Evolutionary conservation across 305 asterid species (phyloP), one percentile per base, ranked within the genome.

Genomic region (Euphrasia arctica): DNA sequence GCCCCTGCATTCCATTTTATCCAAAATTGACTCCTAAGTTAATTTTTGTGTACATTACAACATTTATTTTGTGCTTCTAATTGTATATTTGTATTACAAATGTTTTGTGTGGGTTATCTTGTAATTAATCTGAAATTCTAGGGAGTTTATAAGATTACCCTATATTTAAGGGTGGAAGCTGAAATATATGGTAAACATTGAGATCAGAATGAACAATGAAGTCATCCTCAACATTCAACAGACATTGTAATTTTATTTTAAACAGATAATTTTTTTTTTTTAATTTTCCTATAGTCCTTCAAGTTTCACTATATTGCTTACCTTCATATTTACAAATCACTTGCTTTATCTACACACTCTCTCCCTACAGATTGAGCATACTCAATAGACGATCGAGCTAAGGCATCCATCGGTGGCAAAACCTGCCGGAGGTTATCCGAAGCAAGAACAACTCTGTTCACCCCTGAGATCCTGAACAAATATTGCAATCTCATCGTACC

Each of bases 381-480:
- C 71, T 78, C 63, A 52, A 82, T 70, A 28, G 80, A 70, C 12
- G 83, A 80, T 7, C 86, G 79, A 49, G 86, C 90, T 66, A 90
- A 74, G 47, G 85, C 87, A 70, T 85, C 91, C 72, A 74, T 73
- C 1, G 80, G 78, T 9, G 95, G 95, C 82, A 87, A 68, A 62
- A 85, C 73, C n/a, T 77, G 71, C 4, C 64, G 71, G 55, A 82
- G 48, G 62, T 87, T 85, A 67, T 90, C 95, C 9, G 87, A 85
- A 68, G 94, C 95, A 32, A 87, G 75, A 65, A 90, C 67, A 14
- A 90, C 70, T 25, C 72, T 75, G 71, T 78, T 90, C 66, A 81
- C 95, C 25, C 92, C 86, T 45, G 89, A 80, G 9, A 90, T 85
- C 76, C 90, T 71, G 67, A 85, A 72, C 82, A 87, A 72, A 76